These are phyloP conservation scores for Excoecaria cochinchinensis DNA, from an alignment of 345 rosid genomes.

Conservation along the genomic window DNA sequence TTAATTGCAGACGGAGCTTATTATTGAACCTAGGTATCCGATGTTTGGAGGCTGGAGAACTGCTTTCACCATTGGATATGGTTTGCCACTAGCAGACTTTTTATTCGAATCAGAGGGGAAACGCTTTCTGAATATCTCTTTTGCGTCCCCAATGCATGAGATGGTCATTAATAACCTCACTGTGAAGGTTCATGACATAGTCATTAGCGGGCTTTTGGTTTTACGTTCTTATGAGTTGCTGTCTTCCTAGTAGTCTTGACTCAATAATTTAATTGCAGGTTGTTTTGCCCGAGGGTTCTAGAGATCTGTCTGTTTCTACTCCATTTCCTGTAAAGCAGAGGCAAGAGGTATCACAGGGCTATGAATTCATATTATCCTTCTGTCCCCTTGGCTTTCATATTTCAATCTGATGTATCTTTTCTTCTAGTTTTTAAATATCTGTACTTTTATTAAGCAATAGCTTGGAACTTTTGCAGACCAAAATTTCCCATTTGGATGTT, in stretches of 20 bases:
- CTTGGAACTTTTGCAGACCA: constrained; percentile 48
- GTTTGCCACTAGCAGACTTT: constrained; percentile 84
- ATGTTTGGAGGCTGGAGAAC: constrained; percentile 98
- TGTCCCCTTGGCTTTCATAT: neutral
- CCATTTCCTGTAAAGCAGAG: constrained; percentile 72
- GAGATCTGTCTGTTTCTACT: constrained; percentile 58
- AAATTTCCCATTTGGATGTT: constrained; percentile 85
- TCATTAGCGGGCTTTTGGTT: neutral
- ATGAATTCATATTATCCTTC: constrained; percentile 10
- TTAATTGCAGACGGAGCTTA: constrained; percentile 72
- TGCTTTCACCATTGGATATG: constrained; percentile 89
- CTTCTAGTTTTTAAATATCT: constrained; percentile 5
- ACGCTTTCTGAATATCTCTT: constrained; percentile 66
- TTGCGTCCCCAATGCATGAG: constrained; percentile 73
- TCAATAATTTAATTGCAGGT: constrained; percentile 46
- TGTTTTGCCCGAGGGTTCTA: constrained; percentile 89
- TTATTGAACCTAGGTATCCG: constrained; percentile 92
- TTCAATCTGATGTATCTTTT: neutral
- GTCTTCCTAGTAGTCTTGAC: constrained; percentile 19
- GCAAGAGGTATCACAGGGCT: constrained; percentile 62
- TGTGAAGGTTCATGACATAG: constrained; percentile 47
- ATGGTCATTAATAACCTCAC: constrained; percentile 69
- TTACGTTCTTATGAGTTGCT: neutral
- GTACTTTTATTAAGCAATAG: neutral
- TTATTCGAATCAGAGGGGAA: constrained; percentile 74